Evolutionary conservation across 73 alveolate genomes (phyloP).

Genomic region (Paramecium pentaurelia): DNA sequence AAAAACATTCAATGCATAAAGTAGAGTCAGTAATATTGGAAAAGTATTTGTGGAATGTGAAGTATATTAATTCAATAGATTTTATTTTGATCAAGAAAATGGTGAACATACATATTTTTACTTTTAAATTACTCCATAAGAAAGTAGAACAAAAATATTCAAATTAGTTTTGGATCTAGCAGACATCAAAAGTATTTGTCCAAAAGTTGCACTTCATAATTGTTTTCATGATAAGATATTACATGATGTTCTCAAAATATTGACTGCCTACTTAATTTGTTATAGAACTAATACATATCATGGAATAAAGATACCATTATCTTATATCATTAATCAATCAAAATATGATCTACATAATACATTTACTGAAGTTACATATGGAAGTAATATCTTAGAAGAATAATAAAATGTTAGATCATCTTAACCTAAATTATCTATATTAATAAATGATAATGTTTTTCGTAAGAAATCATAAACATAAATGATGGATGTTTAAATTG

Average conservation of each 20-base stretch:
- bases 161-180: slow-evolving; percentile 21
- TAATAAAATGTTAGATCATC: not conserved
- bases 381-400: slow-evolving; percentile 6
- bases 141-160: slow-evolving; percentile 15
- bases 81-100: not conserved
- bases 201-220: not conserved
- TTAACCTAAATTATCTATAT: not conserved
- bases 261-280: slow-evolving; percentile 2
- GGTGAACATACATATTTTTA: not conserved
- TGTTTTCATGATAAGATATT: not conserved
- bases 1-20: not conserved
- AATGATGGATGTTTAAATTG: not conserved
- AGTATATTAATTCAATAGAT: slow-evolving; percentile 6
- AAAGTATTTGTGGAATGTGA: slow-evolving; percentile 22
- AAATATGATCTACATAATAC: slow-evolving; percentile 22
- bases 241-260: not conserved
- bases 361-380: slow-evolving; percentile 29
- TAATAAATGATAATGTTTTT: not conserved
- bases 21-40: slow-evolving; percentile 41
- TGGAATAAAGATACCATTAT: slow-evolving; percentile 27
- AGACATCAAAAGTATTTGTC: not conserved
- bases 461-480: not conserved
- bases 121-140: not conserved
- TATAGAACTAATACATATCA: not conserved
- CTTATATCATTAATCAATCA: not conserved